Evolutionary conservation across 352 stramenopile genomes (phyloP).

Genomic region (Blastocystis sp.): DNA sequence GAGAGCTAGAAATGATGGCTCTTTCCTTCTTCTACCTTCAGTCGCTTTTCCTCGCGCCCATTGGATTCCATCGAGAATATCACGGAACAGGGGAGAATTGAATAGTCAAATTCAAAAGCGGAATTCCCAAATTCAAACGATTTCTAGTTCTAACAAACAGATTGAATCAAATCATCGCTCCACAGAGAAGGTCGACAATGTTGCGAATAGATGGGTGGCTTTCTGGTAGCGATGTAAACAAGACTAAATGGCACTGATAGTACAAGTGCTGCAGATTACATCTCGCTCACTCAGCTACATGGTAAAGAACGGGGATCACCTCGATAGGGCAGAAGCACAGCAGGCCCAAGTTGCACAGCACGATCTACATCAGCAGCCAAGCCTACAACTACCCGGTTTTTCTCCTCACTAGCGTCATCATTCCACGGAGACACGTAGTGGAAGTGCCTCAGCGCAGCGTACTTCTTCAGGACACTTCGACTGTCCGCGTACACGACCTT

Average conservation of each 20-base stretch:
- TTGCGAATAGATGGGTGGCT: not conserved
- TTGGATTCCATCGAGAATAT: not conserved
- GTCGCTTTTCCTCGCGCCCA: not conserved
- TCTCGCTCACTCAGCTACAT: not conserved
- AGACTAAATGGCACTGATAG: slow-evolving; percentile 41
- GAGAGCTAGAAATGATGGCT: not conserved
- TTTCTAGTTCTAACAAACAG: not conserved
- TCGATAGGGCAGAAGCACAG: slow-evolving; percentile 48
- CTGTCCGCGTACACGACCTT: not conserved
- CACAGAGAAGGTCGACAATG: slow-evolving; percentile 5
- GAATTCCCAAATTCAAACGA: not conserved
- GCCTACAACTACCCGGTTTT: not conserved
- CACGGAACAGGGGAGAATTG: not conserved
- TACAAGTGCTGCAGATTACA: slow-evolving; percentile 11
- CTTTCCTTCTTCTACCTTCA: not conserved
- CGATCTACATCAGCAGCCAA: not conserved
- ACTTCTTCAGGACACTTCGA: not conserved
- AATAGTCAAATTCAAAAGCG: not conserved
- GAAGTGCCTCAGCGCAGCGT: not conserved
- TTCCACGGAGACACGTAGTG: slow-evolving; percentile 25
- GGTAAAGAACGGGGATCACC: slow-evolving; percentile 20
- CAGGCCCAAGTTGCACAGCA: slow-evolving; percentile 28
- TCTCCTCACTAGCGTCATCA: not conserved
- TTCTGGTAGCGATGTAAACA: not conserved
- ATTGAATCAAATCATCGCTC: not conserved